A percentile compares a stretch with the other conserved stretches of the same genome.
Evolutionary conservation across 768 basidiomycete genomes (phyloP).

Genomic region (Coprinopsis strossmayeri): DNA sequence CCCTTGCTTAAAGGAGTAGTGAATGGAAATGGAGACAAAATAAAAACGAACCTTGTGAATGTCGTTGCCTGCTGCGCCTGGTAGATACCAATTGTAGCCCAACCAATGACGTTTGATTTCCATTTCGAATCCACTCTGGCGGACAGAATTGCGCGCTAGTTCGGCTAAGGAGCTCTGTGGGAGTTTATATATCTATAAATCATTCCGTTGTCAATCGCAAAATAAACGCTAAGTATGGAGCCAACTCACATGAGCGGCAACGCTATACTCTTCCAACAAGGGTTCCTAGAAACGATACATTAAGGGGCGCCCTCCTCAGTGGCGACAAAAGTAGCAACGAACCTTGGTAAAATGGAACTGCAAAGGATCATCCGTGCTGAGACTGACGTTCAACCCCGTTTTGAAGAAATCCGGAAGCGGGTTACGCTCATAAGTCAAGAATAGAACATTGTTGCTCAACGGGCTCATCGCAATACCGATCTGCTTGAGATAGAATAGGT

Average conservation of each 20-base stretch:
- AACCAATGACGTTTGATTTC: slow-evolving; percentile 95
- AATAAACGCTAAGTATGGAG: not conserved
- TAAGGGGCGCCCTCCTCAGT: not conserved
- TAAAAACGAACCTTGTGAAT: slow-evolving; percentile 75
- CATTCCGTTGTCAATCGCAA: not conserved
- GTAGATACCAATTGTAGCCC: slow-evolving; percentile 88
- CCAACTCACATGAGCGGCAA: slow-evolving; percentile 82
- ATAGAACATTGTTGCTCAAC: slow-evolving; percentile 94
- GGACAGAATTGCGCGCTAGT: slow-evolving; percentile 94
- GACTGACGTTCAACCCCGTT: slow-evolving; percentile 88
- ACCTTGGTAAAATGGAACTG: slow-evolving; percentile 99
- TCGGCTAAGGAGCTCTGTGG: slow-evolving; percentile 93
- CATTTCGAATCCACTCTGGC: slow-evolving; percentile 98
- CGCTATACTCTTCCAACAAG: slow-evolving; percentile 92
- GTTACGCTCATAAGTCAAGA: slow-evolving; percentile 94
- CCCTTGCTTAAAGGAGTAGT: not conserved
- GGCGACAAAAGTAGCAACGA: slow-evolving; percentile 13
- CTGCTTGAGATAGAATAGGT: slow-evolving; percentile 96
- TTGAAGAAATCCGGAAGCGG: slow-evolving; percentile 97
- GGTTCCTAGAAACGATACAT: slow-evolving; percentile 57
- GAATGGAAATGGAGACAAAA: not conserved
- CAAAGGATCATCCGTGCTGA: slow-evolving; percentile 92
- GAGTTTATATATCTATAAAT: slow-evolving; percentile 85
- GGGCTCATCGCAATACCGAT: slow-evolving; percentile 99
- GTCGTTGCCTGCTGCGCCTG: slow-evolving; percentile 90